phyloP scores from a whole-genome alignment of 208 protist species.

The Vickermania spadyakhi region DNA sequence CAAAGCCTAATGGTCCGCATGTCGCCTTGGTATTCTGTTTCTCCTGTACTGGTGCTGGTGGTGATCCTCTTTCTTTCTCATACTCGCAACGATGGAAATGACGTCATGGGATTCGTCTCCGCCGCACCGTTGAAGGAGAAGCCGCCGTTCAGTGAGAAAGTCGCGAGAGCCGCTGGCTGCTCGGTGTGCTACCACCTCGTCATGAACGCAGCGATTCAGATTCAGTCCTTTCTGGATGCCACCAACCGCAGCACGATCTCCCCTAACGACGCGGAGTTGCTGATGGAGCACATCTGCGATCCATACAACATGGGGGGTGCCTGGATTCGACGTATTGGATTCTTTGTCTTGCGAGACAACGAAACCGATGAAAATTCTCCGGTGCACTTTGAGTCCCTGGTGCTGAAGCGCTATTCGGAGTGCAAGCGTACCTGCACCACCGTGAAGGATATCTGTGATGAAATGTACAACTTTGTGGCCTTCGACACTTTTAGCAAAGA shows the following conservation, averaged over 20 bases:
- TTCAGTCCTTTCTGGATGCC: constrained; percentile 12
- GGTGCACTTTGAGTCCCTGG: constrained; percentile 8
- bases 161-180: constrained; percentile 41
- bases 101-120: neutral
- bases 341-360: neutral
- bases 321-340: constrained; percentile 44
- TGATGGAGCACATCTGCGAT: constrained; percentile 59
- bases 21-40: too few relatives aligned
- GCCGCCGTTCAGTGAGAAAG: constrained; percentile 23
- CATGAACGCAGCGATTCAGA: constrained; percentile 23
- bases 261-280: neutral
- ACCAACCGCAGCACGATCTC: neutral
- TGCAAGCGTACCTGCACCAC: constrained; percentile 22
- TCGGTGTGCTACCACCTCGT: constrained; percentile 44
- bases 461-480: constrained; percentile 14
- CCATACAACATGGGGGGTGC: constrained; percentile 48
- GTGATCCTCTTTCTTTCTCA: neutral
- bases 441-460: constrained; percentile 15
- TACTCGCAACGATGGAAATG: neutral
- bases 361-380: neutral
- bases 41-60: neutral
- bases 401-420: constrained; percentile 14
- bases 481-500: constrained; percentile 13
- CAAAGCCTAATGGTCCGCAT: too few relatives aligned
- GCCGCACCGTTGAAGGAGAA: constrained; percentile 4